Conservation (phyloP, 139 green algal species). For the Ostreobium quekettii region DNA sequence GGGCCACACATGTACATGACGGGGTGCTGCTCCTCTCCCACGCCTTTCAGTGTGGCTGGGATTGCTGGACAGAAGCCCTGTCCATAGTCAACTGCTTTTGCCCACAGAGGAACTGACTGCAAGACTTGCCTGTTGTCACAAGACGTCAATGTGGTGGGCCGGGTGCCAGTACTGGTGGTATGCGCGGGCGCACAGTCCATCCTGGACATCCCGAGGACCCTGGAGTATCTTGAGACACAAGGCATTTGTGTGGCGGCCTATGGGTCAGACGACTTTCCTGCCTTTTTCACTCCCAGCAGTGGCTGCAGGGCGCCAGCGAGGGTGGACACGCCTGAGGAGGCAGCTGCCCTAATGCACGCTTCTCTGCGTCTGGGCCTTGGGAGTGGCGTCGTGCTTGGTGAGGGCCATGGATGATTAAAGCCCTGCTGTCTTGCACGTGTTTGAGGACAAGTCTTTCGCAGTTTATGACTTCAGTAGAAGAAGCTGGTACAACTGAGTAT, state of each 20-base stretch:
- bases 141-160: slow-evolving; percentile 82
- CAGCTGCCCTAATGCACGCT: slow-evolving; percentile 47
- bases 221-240: slow-evolving; percentile 91
- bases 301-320: slow-evolving; percentile 53
- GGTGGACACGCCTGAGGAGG: slow-evolving; percentile 51
- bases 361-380: slow-evolving; percentile 34
- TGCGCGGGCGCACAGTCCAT: slow-evolving; percentile 93
- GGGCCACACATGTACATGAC: too few relatives aligned
- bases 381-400: slow-evolving; percentile 59
- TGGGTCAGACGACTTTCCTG: slow-evolving; percentile 81
- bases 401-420: too few relatives aligned
- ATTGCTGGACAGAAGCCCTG: too few relatives aligned
- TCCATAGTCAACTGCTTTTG: too few relatives aligned
- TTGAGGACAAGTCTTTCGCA: too few relatives aligned
- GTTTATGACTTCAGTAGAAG: too few relatives aligned
- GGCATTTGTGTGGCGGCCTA: slow-evolving; percentile 81
- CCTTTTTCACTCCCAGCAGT: slow-evolving; percentile 81
- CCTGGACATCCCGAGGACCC: slow-evolving; percentile 91
- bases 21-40: too few relatives aligned
- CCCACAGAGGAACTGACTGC: too few relatives aligned
- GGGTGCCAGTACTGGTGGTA: slow-evolving; percentile 84
- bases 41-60: too few relatives aligned
- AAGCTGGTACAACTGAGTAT: too few relatives aligned
- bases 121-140: too few relatives aligned
- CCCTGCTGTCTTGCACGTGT: too few relatives aligned